A percentile compares a stretch with the other conserved stretches of the same genome.
Conservation (phyloP, 2,329 filamentous ascomycete genomes). For the Ophiocordyceps unilateralis region DNA sequence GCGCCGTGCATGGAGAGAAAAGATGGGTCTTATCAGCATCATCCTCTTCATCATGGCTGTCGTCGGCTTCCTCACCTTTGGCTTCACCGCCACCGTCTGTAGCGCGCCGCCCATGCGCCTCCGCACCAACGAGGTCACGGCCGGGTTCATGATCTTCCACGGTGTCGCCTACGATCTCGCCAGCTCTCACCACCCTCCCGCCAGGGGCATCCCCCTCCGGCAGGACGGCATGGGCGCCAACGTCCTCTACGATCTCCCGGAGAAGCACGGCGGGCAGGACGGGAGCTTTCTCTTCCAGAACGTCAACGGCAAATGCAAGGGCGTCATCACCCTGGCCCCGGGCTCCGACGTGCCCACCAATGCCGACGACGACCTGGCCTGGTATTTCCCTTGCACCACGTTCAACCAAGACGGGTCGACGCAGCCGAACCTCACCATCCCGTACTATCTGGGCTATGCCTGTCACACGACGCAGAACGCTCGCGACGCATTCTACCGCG, state of each 20-base stretch:
- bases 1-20: constrained; percentile 88
- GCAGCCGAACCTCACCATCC: constrained; percentile 53
- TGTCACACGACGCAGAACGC: constrained; percentile 65
- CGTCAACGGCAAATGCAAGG: constrained; percentile 94
- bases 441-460: constrained; percentile 67
- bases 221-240: constrained; percentile 42
- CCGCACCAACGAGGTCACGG: constrained; percentile 63
- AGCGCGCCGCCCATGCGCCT: constrained; percentile 53
- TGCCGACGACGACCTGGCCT: constrained; percentile 55
- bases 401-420: constrained; percentile 90
- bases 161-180: constrained; percentile 77
- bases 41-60: constrained; percentile 75
- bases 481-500: constrained; percentile 58
- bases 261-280: constrained; percentile 73
- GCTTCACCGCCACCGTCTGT: constrained; percentile 83
- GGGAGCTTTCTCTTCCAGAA: constrained; percentile 97
- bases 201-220: constrained; percentile 52
- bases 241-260: constrained; percentile 70
- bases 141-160: constrained; percentile 91
- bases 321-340: constrained; percentile 55
- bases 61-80: constrained; percentile 92
- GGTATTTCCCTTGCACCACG: constrained; percentile 89
- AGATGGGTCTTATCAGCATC: constrained; percentile 91
- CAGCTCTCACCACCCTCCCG: constrained; percentile 59
- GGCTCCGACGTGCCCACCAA: constrained; percentile 69